Conservation (phyloP, 768 basidiomycete genomes). For the Pulveroboletus sp. region DNA sequence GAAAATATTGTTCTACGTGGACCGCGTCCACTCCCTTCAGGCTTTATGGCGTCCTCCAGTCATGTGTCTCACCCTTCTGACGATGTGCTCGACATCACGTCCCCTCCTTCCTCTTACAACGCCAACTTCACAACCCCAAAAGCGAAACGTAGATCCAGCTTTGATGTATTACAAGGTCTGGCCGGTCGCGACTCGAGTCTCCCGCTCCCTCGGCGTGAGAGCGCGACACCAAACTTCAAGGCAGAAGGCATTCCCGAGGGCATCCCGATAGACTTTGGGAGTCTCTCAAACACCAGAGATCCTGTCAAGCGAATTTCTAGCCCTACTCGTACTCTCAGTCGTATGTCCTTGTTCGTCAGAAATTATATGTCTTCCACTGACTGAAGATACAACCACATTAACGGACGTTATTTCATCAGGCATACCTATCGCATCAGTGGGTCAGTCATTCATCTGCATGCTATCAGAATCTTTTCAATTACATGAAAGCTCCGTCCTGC, state of each 20-base stretch:
- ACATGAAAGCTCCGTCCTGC: slow-evolving; percentile 13
- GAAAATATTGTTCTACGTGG: slow-evolving; percentile 65
- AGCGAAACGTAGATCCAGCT: slow-evolving; percentile 61
- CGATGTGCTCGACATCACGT: slow-evolving; percentile 31
- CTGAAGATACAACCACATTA: slow-evolving; percentile 17
- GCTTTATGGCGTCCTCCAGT: slow-evolving; percentile 38
- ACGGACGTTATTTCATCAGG: slow-evolving; percentile 40
- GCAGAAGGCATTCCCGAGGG: slow-evolving; percentile 67
- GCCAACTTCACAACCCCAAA: slow-evolving; percentile 39
- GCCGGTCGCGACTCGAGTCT: slow-evolving; percentile 74
- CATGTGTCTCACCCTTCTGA: slow-evolving; percentile 32
- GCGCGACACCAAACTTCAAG: slow-evolving; percentile 33
- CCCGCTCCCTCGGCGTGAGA: slow-evolving; percentile 61
- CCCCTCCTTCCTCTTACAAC: slow-evolving; percentile 32
- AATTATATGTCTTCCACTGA: slow-evolving; percentile 18
- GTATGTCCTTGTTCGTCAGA: slow-evolving; percentile 44
- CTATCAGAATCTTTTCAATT: slow-evolving; percentile 10
- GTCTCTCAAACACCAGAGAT: slow-evolving; percentile 34
- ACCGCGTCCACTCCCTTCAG: slow-evolving; percentile 52
- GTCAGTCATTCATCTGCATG: slow-evolving; percentile 39
- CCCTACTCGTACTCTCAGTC: slow-evolving; percentile 74
- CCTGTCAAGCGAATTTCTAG: slow-evolving; percentile 54
- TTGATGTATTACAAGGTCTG: slow-evolving; percentile 62
- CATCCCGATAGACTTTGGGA: slow-evolving; percentile 55
- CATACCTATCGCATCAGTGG: slow-evolving; percentile 74